Evolutionary conservation across 2,329 filamentous ascomycete genomes (phyloP).

Genomic region (Clarireedia homoeocarpa): DNA sequence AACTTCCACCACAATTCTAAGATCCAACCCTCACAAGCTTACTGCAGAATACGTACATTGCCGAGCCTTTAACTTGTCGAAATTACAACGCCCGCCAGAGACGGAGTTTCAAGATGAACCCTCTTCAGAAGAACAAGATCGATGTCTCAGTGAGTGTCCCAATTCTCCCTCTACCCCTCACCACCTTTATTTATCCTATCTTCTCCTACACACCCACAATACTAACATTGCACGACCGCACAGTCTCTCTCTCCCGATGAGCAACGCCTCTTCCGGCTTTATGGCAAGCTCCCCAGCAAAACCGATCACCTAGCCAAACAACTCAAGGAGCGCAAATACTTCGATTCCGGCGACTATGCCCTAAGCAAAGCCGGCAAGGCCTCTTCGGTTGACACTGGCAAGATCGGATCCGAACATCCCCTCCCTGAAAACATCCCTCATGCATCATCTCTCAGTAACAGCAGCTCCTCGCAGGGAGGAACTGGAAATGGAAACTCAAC

Average conservation of each 20-base stretch:
- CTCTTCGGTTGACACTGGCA: slow-evolving; percentile 85
- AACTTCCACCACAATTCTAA: not conserved
- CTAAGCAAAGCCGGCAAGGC: slow-evolving; percentile 97
- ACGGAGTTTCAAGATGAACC: slow-evolving; percentile 62
- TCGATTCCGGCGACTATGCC: slow-evolving; percentile 93
- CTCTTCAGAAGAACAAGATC: slow-evolving; percentile 96
- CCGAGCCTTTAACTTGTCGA: not conserved
- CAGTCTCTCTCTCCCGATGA: slow-evolving; percentile 91
- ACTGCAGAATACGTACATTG: too few relatives aligned
- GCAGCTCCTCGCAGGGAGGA: slow-evolving; percentile 33
- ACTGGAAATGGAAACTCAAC: slow-evolving; percentile 36
- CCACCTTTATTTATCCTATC: not conserved
- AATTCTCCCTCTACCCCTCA: not conserved
- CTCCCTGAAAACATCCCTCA: slow-evolving; percentile 93
- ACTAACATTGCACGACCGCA: slow-evolving; percentile 1
- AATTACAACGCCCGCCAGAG: not conserved
- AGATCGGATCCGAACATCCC: slow-evolving; percentile 90
- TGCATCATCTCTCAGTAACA: slow-evolving; percentile 55
- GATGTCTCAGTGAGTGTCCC: slow-evolving; percentile 74
- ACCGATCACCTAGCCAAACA: slow-evolving; percentile 97
- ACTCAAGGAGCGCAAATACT: slow-evolving; percentile 98
- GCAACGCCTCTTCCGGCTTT: slow-evolving; percentile 91
- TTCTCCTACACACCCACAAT: slow-evolving; percentile 9
- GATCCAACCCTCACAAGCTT: not conserved
- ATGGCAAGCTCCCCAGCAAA: slow-evolving; percentile 94